phyloP scores from a whole-genome alignment of 139 green algal species.

The Spirogloea muscicola region DNA sequence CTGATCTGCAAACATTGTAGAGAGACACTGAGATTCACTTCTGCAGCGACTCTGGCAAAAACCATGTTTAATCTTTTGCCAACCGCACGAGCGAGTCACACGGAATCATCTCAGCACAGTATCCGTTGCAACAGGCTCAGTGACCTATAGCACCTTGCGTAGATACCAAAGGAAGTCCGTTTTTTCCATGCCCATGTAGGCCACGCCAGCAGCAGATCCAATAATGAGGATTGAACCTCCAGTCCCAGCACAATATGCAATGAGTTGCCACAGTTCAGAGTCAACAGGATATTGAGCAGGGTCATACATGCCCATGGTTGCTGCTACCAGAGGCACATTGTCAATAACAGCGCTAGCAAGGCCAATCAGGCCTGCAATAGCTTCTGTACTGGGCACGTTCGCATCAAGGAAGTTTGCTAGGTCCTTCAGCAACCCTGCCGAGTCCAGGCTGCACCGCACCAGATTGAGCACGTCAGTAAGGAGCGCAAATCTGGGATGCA shows the following conservation, averaged over 20 bases:
- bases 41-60: not conserved
- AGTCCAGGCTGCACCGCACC: constrained; percentile 48
- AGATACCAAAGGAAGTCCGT: constrained; percentile 69
- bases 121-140: not conserved
- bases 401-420: constrained; percentile 52
- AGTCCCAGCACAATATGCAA: constrained; percentile 67
- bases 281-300: constrained; percentile 45
- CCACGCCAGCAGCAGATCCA: constrained; percentile 63
- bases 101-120: not conserved
- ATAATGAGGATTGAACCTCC: constrained; percentile 73
- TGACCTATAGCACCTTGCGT: constrained; percentile 38
- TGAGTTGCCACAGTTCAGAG: constrained; percentile 62
- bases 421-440: constrained; percentile 58
- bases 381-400: constrained; percentile 48
- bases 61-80: too few species aligned
- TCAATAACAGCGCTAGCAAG: constrained; percentile 66
- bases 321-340: constrained; percentile 73
- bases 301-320: constrained; percentile 76
- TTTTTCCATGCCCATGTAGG: constrained; percentile 72
- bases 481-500: not conserved
- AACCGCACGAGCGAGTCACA: too few species aligned
- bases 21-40: not conserved
- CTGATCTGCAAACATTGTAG: constrained; percentile 1
- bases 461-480: too few species aligned
- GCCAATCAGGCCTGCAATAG: constrained; percentile 62